A percentile compares a stretch with the other conserved stretches of the same genome.
Conservation (phyloP, 2,329 filamentous ascomycete species). For the Fusarium sp. region DNA sequence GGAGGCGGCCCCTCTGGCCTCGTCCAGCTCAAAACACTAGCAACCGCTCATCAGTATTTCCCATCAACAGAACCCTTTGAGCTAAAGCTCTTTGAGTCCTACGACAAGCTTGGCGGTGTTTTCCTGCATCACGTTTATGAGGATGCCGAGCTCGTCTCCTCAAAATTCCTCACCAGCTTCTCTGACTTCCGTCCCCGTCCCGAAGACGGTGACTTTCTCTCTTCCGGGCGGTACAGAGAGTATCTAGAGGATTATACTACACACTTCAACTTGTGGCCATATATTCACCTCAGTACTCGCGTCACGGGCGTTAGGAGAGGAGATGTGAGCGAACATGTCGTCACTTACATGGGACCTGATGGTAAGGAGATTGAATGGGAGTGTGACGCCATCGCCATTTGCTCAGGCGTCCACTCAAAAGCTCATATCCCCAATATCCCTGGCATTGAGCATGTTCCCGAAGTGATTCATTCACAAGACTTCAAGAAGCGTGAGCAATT, state of each 20-base stretch:
- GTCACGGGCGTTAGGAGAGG: constrained; percentile 32
- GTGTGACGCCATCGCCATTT: constrained; percentile 58
- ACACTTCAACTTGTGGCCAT: background rate
- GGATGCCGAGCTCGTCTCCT: constrained; percentile 53
- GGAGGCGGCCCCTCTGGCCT: constrained; percentile 55
- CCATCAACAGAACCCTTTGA: constrained; percentile 50
- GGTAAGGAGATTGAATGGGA: constrained; percentile 40
- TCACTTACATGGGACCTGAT: constrained; percentile 2
- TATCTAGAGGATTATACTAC: background rate
- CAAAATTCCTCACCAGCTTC: constrained; percentile 56
- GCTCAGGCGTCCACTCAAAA: constrained; percentile 55
- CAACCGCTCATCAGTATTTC: constrained; percentile 48
- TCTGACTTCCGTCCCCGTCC: constrained; percentile 55
- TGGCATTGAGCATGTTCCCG: constrained; percentile 50
- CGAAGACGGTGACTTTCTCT: constrained; percentile 55
- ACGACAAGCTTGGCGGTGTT: constrained; percentile 55
- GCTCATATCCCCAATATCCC: constrained; percentile 52
- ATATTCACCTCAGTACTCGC: background rate
- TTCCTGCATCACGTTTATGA: constrained; percentile 51
- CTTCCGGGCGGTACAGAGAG: constrained; percentile 30
- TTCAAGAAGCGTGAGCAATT: constrained; percentile 55
- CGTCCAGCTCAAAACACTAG: constrained; percentile 53
- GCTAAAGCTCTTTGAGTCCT: constrained; percentile 56
- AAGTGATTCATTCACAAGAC: constrained; percentile 54
- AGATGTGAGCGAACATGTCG: background rate